These are phyloP conservation scores for Cerrena zonata DNA, from an alignment of 1,284 basidiomycete species.

Conservation along the genomic window DNA sequence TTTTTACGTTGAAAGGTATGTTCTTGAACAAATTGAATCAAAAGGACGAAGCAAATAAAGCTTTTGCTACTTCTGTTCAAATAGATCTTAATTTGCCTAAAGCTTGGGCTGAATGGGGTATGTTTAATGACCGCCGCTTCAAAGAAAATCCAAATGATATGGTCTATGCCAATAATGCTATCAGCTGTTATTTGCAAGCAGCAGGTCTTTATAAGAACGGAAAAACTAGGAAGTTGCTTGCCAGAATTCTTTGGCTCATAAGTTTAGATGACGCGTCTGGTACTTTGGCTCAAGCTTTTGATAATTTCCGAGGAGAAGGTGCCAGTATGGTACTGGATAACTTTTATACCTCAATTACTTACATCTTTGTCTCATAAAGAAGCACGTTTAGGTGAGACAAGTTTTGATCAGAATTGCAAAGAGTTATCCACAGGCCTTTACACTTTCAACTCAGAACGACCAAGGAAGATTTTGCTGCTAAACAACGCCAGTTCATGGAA, in stretches of 20 bases:
- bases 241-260: conserved; percentile 93
- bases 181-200: conserved; percentile 97
- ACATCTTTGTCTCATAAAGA: conserved; percentile 87
- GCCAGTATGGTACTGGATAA: conserved; percentile 99
- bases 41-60: conserved; percentile 85
- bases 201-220: conserved; percentile 92
- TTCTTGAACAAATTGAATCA: conserved; percentile 88
- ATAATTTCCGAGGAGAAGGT: conserved; percentile 93
- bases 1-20: conserved; percentile 99
- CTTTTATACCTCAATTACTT: conserved; percentile 93
- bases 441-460: conserved; percentile 94
- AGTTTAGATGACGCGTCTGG: conserved; percentile 81
- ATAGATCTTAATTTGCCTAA: conserved; percentile 93
- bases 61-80: conserved; percentile 93
- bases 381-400: conserved; percentile 85
- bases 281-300: conserved; percentile 85
- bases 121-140: conserved; percentile 91
- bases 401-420: conserved; percentile 89
- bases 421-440: conserved; percentile 88
- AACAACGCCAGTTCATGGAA: no score
- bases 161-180: conserved; percentile 80
- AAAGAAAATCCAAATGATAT: conserved; percentile 76
- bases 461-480: no score
- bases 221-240: conserved; percentile 88
- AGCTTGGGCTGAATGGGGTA: conserved; percentile 98